Percentiles rank a stretch among this genome's conserved stretches.
phyloP scores from a whole-genome alignment of 2,329 filamentous ascomycete species.

The Simplicillium sp. region DNA sequence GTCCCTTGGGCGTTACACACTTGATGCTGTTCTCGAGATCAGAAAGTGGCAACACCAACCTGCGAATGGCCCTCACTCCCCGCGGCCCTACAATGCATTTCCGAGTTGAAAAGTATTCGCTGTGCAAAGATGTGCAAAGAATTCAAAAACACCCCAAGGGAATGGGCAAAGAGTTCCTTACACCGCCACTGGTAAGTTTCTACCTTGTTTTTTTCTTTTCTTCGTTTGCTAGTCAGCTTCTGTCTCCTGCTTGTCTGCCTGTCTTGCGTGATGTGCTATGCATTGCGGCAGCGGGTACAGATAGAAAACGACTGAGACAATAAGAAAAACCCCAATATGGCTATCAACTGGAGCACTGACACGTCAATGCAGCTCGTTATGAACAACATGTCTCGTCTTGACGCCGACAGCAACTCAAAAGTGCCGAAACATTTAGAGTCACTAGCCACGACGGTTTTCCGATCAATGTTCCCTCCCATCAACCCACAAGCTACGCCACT shows the following conservation, averaged over 20 bases:
- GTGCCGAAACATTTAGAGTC: slow-evolving; percentile 93
- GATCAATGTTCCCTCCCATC: slow-evolving; percentile 92
- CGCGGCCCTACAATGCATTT: slow-evolving; percentile 91
- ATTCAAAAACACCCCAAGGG: slow-evolving; percentile 75
- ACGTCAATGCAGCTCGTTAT: slow-evolving; percentile 62
- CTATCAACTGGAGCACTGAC: slow-evolving; percentile 15
- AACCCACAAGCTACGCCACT: slow-evolving; percentile 85
- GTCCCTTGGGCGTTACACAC: slow-evolving; percentile 86
- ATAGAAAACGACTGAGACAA: no score
- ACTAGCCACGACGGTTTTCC: slow-evolving; percentile 87
- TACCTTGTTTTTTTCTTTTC: no score
- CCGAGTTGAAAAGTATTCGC: slow-evolving; percentile 85
- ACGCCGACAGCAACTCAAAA: slow-evolving; percentile 49
- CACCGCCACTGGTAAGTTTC: slow-evolving; percentile 62
- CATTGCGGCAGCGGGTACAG: no score
- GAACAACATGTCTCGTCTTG: slow-evolving; percentile 83
- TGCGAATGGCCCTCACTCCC: slow-evolving; percentile 79
- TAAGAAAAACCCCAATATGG: neutral
- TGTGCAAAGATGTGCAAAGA: slow-evolving; percentile 82
- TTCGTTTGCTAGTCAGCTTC: no score
- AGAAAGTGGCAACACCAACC: slow-evolving; percentile 80
- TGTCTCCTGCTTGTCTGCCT: no score
- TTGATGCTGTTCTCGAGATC: slow-evolving; percentile 89
- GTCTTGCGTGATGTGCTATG: no score
- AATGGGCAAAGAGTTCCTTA: slow-evolving; percentile 76